Base-by-base conservation (phyloP, 768 basidiomycete genomes). In the Candolleomyces eurysporus region DNA sequence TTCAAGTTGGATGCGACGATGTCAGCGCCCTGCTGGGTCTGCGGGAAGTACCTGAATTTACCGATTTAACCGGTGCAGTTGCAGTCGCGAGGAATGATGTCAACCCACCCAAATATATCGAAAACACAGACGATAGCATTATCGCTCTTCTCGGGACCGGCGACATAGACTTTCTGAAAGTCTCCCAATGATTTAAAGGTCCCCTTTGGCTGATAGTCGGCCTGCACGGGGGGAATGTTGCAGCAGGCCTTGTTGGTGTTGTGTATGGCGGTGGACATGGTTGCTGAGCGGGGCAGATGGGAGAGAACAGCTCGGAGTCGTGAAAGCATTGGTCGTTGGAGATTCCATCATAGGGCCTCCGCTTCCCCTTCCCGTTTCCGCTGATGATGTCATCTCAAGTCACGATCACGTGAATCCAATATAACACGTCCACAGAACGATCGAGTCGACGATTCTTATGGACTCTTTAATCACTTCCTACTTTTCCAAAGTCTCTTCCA, bases 11-110 rank as follows among this genome's bases (percentile, higher is more conserved):
- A 72, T 0, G 85, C 83, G 58, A 89, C 76, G 57, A 87, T 84
- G 66, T 89, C 87, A 19, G 84, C 84, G 36, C 86, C 87, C 69
- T 88, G 84, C 67, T 84, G 82, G 4, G 85, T 87, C 71, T 86
- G 84, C 5, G 85, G 84, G 74, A 81, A 86, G 75, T 77, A 83
- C 14, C 82, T 84, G 58, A 16, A 48, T 17, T 42, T 17, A 22
- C 57, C 22, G 45, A 55, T 39, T 19, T 11, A n/a, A 5, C 36
- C 6, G 36, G 36, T 36, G 36, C 1, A 36, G 6, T 36, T 11
- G 6, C 6, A 36, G 11, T 36, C 36, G 2, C 36, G 2, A 2
- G 39, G 6, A 43, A 6, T 2, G 10, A 32, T 42, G 42, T 17
- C 2, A 8, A 4, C 40, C 21, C 63, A 85, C 75, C 86, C 87